Evolutionary conservation across 805 yeast species (phyloP), one percentile per base, ranked within the genome.

Genomic region (Sugiyamaella chiloensis): DNA sequence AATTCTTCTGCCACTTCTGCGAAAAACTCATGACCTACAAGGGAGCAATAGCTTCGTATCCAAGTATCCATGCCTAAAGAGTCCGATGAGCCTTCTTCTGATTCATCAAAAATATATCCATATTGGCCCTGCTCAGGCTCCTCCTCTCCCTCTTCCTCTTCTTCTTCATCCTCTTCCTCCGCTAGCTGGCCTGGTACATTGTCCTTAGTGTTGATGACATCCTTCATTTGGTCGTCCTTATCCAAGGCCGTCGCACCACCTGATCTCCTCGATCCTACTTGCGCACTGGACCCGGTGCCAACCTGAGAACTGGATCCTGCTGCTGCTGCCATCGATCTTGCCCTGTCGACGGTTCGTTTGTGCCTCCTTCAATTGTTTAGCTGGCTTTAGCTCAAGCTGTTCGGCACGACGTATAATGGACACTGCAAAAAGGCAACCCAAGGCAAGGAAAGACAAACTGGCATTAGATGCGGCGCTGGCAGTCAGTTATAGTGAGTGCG

Each of bases 1-100:
- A 89, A 93, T 42, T 88, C 96, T 41, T 86, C 88, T 1, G 89
- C 76, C 4, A 93, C 96, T 57, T 90, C 95, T 37, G 90, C 95
- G 65, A 89, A 89, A 64, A 83, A 91, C 62, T 93, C 95, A 63
- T 87, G 91, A 20, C 91, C 91, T 60, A 83, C 84, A 57, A 80
- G 71, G 40, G 84, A 76, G 62, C 95, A 85, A 65, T 83, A 87
- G 56, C 82, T 82, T 51, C 84, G 79, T 57, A 88, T 83, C 96
- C 96, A 89, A 39, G 88, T 81, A 50, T 81, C 85, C 60, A 74
- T 73, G 51, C 78, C 84, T 16, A 45, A 31, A 14, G 59, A 52
- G 16, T 50, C 62, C 16, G 57, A 51, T n/a, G 58, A 52, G 8
- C 51, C 46, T 9, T 48, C 53, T 17, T 50, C 54, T 12, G 41